Conservation (phyloP, 345 rosid species). For the Pugionium dolabratum region DNA sequence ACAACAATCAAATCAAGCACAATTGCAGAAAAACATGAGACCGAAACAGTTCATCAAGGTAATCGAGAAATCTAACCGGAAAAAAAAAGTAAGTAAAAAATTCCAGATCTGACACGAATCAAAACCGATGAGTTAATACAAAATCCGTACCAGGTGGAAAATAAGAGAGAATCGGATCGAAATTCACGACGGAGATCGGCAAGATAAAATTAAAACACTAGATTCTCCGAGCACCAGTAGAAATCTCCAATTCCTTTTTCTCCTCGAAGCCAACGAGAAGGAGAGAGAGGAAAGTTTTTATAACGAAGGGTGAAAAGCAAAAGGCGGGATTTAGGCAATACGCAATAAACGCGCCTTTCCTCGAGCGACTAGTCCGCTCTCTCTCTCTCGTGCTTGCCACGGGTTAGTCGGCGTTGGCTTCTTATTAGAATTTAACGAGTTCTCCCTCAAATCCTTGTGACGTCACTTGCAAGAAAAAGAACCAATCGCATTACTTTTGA, state of each 20-base stretch:
- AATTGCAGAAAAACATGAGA: background rate
- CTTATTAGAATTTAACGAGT: background rate
- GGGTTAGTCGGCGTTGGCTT: slow-evolving; percentile 29
- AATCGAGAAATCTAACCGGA: slow-evolving; percentile 29
- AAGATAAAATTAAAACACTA: slow-evolving; percentile 24
- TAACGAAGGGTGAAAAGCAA: slow-evolving; percentile 39
- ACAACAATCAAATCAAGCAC: background rate
- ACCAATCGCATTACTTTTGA: slow-evolving; percentile 14
- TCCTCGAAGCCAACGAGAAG: slow-evolving; percentile 23
- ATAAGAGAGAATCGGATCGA: slow-evolving; percentile 7
- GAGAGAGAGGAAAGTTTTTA: slow-evolving; percentile 7
- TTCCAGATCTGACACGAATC: slow-evolving; percentile 38
- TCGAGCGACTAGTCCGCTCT: slow-evolving; percentile 4
- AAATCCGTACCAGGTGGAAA: slow-evolving; percentile 23
- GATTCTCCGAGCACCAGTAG: slow-evolving; percentile 22
- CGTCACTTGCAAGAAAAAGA: slow-evolving; percentile 2
- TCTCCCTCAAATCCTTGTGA: background rate
- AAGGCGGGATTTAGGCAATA: slow-evolving; percentile 42
- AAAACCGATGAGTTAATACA: background rate
- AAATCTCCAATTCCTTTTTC: slow-evolving; percentile 13
- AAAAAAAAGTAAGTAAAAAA: background rate
- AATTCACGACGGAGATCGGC: slow-evolving; percentile 21
- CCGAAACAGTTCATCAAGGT: background rate
- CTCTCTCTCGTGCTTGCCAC: slow-evolving; percentile 28
- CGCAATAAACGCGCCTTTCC: slow-evolving; percentile 35